phyloP scores from a whole-genome alignment of 257 asterid genomes.

The Solanum appendiculatum region DNA sequence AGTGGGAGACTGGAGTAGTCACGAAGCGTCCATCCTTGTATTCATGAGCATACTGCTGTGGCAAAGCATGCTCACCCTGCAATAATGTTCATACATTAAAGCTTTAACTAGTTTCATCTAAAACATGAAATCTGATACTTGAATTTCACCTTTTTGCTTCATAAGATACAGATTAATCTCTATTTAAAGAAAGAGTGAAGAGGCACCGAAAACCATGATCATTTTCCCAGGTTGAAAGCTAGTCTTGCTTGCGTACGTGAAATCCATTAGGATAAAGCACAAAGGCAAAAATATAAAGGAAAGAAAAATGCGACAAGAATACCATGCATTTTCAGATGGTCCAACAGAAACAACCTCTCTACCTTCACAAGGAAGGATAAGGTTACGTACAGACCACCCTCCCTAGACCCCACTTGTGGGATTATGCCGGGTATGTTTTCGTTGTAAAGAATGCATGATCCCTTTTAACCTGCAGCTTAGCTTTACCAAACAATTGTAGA shows the following conservation, averaged over 20 bases:
- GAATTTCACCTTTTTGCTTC: neutral
- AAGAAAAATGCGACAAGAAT: neutral
- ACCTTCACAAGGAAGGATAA: neutral
- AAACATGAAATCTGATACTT: neutral
- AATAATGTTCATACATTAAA: constrained; percentile 3
- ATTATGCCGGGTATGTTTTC: neutral
- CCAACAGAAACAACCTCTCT: neutral
- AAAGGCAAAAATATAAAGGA: neutral
- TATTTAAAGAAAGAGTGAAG: neutral
- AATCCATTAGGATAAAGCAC: neutral
- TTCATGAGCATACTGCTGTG: constrained; percentile 70
- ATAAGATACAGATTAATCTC: neutral
- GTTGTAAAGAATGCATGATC: neutral
- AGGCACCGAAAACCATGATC: neutral
- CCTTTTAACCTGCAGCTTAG: neutral
- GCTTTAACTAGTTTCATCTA: neutral
- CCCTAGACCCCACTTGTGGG: neutral
- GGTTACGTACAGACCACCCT: neutral
- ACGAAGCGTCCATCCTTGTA: constrained; percentile 75
- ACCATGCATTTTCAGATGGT: neutral
- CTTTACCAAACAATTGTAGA: neutral
- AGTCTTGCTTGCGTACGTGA: neutral
- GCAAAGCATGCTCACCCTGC: constrained; percentile 89
- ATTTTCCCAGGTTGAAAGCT: neutral
- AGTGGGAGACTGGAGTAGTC: constrained; percentile 85